Conservation (phyloP, 1,139 yeast species). For the Suhomyces chickasaworum region DNA sequence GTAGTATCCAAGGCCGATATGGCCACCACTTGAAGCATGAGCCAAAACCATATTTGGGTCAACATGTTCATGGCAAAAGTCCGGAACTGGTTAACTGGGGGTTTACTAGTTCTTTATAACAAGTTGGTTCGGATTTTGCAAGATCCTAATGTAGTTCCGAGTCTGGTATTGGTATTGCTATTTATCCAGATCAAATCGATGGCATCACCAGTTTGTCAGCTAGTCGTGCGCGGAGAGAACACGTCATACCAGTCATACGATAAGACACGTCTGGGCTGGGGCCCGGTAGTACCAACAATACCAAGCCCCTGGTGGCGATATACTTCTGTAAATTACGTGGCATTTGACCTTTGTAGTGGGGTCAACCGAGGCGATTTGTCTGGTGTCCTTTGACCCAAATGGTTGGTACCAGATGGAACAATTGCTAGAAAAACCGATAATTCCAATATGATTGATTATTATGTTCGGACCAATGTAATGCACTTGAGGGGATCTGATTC, state of each 20-base stretch:
- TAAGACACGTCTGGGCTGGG: not conserved
- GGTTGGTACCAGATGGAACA: not conserved
- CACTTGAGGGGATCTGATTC: too few relatives aligned
- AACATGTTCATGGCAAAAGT: conserved; percentile 2
- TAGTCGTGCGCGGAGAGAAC: conserved; percentile 10
- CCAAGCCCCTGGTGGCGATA: not conserved
- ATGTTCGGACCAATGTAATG: too few relatives aligned
- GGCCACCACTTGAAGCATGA: conserved; percentile 3
- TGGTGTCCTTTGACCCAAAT: not conserved
- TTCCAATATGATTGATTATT: too few relatives aligned
- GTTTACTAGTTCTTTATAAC: not conserved
- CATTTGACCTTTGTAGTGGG: not conserved
- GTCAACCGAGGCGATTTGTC: not conserved
- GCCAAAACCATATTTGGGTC: conserved; percentile 7
- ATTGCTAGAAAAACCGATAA: not conserved
- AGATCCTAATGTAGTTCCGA: not conserved
- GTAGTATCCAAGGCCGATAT: conserved; percentile 1
- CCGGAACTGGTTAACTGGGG: not conserved
- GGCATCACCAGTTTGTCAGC: conserved; percentile 11
- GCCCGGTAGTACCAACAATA: not conserved
- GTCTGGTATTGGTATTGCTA: not conserved
- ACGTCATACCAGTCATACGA: conserved; percentile 6
- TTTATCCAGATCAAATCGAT: not conserved
- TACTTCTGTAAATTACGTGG: not conserved
- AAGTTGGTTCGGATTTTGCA: not conserved